Conservation (phyloP, 1,284 basidiomycete genomes). For the Ganoderma sp. region DNA sequence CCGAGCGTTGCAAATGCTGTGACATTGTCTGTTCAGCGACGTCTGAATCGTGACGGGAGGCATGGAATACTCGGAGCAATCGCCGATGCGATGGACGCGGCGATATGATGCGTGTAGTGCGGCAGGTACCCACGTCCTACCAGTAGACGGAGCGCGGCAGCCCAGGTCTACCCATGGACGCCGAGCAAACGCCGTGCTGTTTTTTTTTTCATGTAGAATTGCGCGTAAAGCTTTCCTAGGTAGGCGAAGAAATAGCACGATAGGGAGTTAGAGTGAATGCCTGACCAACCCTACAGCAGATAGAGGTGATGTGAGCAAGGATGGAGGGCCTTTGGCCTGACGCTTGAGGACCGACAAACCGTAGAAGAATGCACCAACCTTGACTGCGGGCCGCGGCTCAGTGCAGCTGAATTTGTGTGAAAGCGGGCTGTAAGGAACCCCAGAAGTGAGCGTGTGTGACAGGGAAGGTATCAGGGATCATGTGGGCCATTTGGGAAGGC, state of each 20-base stretch:
- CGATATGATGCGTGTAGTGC: neutral
- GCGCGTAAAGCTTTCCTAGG: neutral
- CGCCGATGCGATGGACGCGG: neutral
- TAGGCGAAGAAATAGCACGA: neutral
- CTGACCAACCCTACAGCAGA: neutral
- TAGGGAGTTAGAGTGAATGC: neutral
- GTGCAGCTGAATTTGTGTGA: neutral
- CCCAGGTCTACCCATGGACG: neutral
- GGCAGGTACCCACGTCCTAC: neutral
- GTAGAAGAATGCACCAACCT: neutral
- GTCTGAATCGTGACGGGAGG: neutral
- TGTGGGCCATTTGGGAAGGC: conserved; percentile 3
- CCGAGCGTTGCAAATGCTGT: neutral
- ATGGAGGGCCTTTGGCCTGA: neutral
- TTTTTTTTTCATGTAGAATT: neutral
- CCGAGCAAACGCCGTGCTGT: conserved; percentile 4
- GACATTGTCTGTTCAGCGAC: neutral
- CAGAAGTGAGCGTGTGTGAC: conserved; percentile 3
- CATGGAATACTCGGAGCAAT: neutral
- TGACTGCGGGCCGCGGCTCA: neutral
- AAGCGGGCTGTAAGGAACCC: neutral
- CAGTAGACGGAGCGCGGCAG: neutral
- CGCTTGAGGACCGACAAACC: neutral
- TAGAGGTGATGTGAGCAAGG: neutral
- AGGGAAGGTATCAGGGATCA: neutral